Evolutionary conservation across 257 asterid genomes (phyloP), one percentile per base, ranked within the genome.

Genomic region (Ilex asprella): DNA sequence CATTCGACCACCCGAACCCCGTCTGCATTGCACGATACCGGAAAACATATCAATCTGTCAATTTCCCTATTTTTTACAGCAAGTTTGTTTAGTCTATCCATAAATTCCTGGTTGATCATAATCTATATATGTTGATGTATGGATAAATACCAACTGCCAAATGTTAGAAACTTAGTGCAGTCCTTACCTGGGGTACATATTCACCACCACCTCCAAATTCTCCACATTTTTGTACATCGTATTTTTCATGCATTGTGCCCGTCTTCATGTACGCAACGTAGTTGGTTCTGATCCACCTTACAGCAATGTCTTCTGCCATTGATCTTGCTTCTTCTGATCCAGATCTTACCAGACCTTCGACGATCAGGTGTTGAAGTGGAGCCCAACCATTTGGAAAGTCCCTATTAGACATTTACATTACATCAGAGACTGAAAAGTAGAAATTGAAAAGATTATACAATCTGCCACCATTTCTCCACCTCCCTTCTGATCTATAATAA

Each of bases 361-460:
- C 86, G 12, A 87, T 93, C 83, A 93, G 75, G 89, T 93, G 96
- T 53, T 93, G 96, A 49, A 89, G 75, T 0, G 99, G 99, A 0
- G 97, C 92, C 97, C 99, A 93, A 30, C 99, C 97, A 64, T 93
- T 93, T 2, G 99, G 99, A 69, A 73, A 87, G 62, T 93, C 99
- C 99, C 95, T 93, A 74, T 63, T 44, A 31, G 30, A 52, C 29
- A 65, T 30, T 10, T 46, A 11, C 16, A 49, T 49, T 49, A 49
- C n/a, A 6, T 12, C 54, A n/a, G n/a, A 12, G 54, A 49, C 54
- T 49, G 5, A n/a, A 49, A 49, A 49, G 0, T 6, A 49, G 14
- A 7, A 49, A 12, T 49, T 11, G 54, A 49, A 6, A 49, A 49
- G 54, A 4, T 12, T 6, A 49, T 11, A 49, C 6, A 49, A 49